Conservation (phyloP, 129 eudicot species). For the Ambrosia trifida region DNA sequence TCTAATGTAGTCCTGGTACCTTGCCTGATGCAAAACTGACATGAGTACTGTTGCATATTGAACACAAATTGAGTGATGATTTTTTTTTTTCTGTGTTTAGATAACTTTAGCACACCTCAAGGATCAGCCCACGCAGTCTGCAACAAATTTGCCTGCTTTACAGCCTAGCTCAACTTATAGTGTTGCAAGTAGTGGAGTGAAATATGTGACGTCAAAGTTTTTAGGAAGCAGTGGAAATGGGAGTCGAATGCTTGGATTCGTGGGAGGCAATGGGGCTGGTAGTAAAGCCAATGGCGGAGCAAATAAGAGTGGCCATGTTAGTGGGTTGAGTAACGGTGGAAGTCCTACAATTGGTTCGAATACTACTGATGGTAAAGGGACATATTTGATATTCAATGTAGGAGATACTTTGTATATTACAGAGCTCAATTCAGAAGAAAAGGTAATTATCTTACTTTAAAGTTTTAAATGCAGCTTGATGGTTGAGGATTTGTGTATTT, state of each 20-base stretch:
- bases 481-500: neutral
- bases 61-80: constrained; percentile 11
- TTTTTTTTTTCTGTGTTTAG: constrained; percentile 32
- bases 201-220: constrained; percentile 69
- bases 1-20: constrained; percentile 14
- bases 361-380: constrained; percentile 76
- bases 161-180: constrained; percentile 59
- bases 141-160: constrained; percentile 33
- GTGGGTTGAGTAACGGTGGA: constrained; percentile 51
- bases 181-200: constrained; percentile 68
- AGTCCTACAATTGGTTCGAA: constrained; percentile 40
- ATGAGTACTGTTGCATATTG: neutral
- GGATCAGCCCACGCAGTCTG: constrained; percentile 57
- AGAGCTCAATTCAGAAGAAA: constrained; percentile 78
- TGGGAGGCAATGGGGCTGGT: constrained; percentile 57
- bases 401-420: constrained; percentile 70
- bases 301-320: constrained; percentile 36
- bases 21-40: constrained; percentile 2
- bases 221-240: constrained; percentile 78
- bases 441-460: constrained; percentile 41
- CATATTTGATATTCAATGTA: constrained; percentile 79
- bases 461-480: neutral
- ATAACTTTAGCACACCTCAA: constrained; percentile 75
- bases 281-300: constrained; percentile 46
- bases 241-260: constrained; percentile 73